Evolutionary conservation across 2,329 filamentous ascomycete species (phyloP).

Genomic region (Macrophomina phaseolina): DNA sequence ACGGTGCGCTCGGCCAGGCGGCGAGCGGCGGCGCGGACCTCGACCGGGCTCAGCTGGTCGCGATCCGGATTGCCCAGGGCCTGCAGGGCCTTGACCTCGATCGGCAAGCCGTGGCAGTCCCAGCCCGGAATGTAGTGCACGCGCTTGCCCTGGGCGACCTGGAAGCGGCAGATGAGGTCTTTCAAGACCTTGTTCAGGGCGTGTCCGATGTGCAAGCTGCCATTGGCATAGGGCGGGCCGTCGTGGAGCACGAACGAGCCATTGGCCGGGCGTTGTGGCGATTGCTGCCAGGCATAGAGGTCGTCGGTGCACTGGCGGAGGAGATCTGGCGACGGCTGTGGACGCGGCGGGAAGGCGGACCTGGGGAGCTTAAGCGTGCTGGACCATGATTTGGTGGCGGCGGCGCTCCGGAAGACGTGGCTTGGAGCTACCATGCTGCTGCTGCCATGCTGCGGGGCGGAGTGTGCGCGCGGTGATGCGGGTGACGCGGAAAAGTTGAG

Average conservation of each 20-base stretch:
- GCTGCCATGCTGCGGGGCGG: slow-evolving; percentile 25
- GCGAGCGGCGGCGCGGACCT: slow-evolving; percentile 69
- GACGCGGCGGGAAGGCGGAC: slow-evolving; percentile 56
- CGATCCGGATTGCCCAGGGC: slow-evolving; percentile 41
- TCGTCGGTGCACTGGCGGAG: slow-evolving; percentile 82
- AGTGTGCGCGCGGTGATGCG: background rate
- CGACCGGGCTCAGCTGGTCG: slow-evolving; percentile 53
- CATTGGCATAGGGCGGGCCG: slow-evolving; percentile 97
- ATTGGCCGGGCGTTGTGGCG: slow-evolving; percentile 49
- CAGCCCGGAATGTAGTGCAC: slow-evolving; percentile 89
- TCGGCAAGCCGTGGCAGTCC: slow-evolving; percentile 97
- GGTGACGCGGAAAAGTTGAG: slow-evolving; percentile 16
- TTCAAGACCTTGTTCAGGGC: slow-evolving; percentile 97
- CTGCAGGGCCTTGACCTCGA: slow-evolving; percentile 92
- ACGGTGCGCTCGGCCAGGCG: slow-evolving; percentile 72
- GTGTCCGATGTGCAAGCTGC: slow-evolving; percentile 87
- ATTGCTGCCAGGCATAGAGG: slow-evolving; percentile 85
- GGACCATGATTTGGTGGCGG: slow-evolving; percentile 38
- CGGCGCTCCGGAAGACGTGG: slow-evolving; percentile 24
- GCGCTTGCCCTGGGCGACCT: slow-evolving; percentile 76
- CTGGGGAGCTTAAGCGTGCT: slow-evolving; percentile 55
- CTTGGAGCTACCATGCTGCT: slow-evolving; percentile 28
- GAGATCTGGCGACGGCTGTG: slow-evolving; percentile 54
- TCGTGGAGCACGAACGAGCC: slow-evolving; percentile 82
- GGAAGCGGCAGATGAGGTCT: slow-evolving; percentile 84